Evolutionary conservation across 768 basidiomycete species (phyloP).

Genomic region (Calocybe cyanea): DNA sequence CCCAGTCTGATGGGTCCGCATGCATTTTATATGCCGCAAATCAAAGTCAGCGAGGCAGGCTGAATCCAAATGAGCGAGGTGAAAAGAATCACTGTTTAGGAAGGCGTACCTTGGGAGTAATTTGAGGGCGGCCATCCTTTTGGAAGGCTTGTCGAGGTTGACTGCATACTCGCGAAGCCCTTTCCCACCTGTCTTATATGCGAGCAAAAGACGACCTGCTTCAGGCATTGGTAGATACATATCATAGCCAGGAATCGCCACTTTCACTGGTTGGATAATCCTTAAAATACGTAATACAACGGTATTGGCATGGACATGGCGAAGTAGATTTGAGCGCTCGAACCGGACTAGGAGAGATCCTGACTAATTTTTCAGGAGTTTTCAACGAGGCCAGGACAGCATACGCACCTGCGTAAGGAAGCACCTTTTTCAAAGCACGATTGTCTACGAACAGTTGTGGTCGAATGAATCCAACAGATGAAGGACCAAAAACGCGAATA

Average conservation of each 20-base stretch:
- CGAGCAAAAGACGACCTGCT: neutral
- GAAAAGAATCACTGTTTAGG: too few relatives aligned
- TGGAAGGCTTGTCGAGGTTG: too few relatives aligned
- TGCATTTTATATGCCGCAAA: too few relatives aligned
- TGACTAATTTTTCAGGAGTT: neutral
- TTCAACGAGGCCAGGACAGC: neutral
- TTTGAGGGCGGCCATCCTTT: too few relatives aligned
- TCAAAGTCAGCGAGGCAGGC: too few relatives aligned
- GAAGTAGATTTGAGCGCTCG: slow-evolving; percentile 12
- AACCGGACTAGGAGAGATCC: slow-evolving; percentile 14
- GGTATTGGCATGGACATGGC: slow-evolving; percentile 26
- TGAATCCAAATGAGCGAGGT: too few relatives aligned
- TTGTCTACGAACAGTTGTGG: neutral
- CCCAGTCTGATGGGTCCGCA: too few relatives aligned
- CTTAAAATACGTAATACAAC: slow-evolving; percentile 26
- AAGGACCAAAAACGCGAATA: neutral
- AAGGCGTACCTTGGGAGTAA: neutral
- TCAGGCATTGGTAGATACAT: neutral
- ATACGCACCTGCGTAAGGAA: neutral
- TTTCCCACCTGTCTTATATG: neutral
- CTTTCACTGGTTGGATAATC: slow-evolving; percentile 11
- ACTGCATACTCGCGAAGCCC: neutral
- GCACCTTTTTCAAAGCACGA: neutral
- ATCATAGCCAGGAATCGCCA: slow-evolving; percentile 11
- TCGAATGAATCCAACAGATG: neutral